Evolutionary conservation across 345 rosid genomes (phyloP).

Genomic region (Litchi chinensis): DNA sequence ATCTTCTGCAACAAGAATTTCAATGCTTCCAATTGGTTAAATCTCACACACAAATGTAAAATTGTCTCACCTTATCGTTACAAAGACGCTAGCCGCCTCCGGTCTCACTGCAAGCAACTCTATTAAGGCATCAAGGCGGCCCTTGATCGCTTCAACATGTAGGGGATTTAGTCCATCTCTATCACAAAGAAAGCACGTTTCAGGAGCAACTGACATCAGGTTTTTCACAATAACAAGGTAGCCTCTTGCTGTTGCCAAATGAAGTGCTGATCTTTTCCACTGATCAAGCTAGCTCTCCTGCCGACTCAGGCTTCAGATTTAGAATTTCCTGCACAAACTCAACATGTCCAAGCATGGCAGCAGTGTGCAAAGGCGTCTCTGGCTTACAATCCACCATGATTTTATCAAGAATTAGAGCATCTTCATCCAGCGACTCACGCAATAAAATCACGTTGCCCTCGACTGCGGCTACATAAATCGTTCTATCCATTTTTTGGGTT

Average conservation of each 20-base stretch:
- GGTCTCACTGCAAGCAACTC: slow-evolving; percentile 20
- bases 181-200: slow-evolving; percentile 16
- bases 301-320: slow-evolving; percentile 13
- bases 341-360: slow-evolving; percentile 19
- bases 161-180: slow-evolving; percentile 32
- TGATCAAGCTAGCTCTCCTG: slow-evolving; percentile 7
- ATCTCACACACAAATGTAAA: slow-evolving; percentile 31
- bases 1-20: slow-evolving; percentile 26
- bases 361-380: slow-evolving; percentile 21
- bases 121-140: slow-evolving; percentile 17
- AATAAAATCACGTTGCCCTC: neutral
- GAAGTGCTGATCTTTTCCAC: slow-evolving; percentile 13
- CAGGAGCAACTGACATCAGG: slow-evolving; percentile 17
- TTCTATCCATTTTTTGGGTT: neutral
- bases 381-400: slow-evolving; percentile 3
- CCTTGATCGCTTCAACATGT: slow-evolving; percentile 31
- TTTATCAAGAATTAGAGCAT: slow-evolving; percentile 19
- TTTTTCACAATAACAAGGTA: slow-evolving; percentile 24
- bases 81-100: slow-evolving; percentile 1
- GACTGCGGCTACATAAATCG: neutral
- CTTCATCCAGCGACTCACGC: slow-evolving; percentile 5
- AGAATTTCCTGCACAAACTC: slow-evolving; percentile 11
- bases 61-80: slow-evolving; percentile 21
- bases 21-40: slow-evolving; percentile 23
- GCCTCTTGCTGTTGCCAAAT: slow-evolving; percentile 20